Evolutionary conservation across 2,329 filamentous ascomycete species (phyloP), one percentile per base, ranked within the genome.

Genomic region (Nemania sp.): DNA sequence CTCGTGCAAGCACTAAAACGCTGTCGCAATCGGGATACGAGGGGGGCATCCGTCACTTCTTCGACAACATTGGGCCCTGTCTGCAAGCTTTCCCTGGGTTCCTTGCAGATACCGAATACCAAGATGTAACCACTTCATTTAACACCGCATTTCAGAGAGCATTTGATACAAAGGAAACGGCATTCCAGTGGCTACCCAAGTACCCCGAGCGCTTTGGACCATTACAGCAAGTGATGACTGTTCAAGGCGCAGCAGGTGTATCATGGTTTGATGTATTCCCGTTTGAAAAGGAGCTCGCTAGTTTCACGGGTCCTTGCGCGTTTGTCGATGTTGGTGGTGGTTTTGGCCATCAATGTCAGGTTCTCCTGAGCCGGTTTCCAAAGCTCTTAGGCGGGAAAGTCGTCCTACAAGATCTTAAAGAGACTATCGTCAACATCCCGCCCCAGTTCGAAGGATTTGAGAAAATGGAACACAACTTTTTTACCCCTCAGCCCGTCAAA

Each of bases 61-160:
- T 54, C 17, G 37, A 39, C 40, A 54, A 49, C 6, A 17, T 54
- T 26, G 45, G 45, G 1, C 52, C 52, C 6, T 20, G 19, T 26
- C 30, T 54, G 1, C 52, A 54, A 31, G 17, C 30, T 5, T 45
- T 49, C 22, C 52, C 45, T 0, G 22, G 20, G 5, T 66, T 60
- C 34, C 56, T 65, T 9, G 58, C 43, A 15, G 59, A 63, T 24
- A 58, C 40, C 15, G 61, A 60, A 17, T 66, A 61, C 42, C 55
- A 61, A 37, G 61, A 63, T 47, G 49, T 63, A 31, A 60, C 40
- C 39, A 52, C 61, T 41, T 40, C 55, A 8, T 52, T 54, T 23
- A 43, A 58, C 22, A 59, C 57, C 12, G 60, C 61, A 6, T 68
- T 66, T 51, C 61, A 66, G 45, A 68, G 65, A 34, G 64, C 59